Conservation (phyloP, 2,329 filamentous ascomycete genomes). For the Monilinia fructigena region DNA sequence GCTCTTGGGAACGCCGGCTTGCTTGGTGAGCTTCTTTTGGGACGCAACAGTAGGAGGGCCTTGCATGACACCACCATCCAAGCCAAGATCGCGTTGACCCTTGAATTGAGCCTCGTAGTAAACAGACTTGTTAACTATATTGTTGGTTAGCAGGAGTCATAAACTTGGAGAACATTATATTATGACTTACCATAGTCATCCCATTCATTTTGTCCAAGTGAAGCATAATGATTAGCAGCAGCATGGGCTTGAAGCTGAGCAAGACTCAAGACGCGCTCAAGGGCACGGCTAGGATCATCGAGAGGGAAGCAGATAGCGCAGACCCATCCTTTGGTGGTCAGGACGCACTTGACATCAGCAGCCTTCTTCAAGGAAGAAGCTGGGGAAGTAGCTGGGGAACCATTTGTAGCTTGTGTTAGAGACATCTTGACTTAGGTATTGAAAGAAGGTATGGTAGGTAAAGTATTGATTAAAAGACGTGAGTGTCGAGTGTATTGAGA, state of each 20-base stretch:
- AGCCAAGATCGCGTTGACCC: not conserved
- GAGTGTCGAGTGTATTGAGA: not conserved
- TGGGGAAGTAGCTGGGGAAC: too few relatives aligned
- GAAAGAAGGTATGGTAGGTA: not conserved
- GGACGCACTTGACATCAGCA: slow-evolving; percentile 4
- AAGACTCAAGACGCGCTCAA: slow-evolving; percentile 7
- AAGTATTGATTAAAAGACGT: not conserved
- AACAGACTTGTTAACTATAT: not conserved
- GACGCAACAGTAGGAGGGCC: not conserved
- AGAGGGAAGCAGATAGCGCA: slow-evolving; percentile 21
- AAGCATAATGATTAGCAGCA: slow-evolving; percentile 2
- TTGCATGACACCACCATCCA: not conserved
- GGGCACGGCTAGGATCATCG: not conserved
- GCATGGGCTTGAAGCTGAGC: not conserved
- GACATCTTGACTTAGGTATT: not conserved
- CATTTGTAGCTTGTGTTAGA: not conserved
- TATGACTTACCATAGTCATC: not conserved
- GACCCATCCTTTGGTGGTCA: slow-evolving; percentile 17
- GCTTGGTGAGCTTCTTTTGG: not conserved
- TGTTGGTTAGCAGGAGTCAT: not conserved
- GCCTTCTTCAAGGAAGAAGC: not conserved
- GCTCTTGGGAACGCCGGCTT: slow-evolving; percentile 5
- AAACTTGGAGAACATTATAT: not conserved
- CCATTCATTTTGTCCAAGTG: slow-evolving; percentile 1
- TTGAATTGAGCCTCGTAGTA: slow-evolving; percentile 16